Evolutionary conservation across 148 eudicot genomes (phyloP).

Genomic region (Arctostaphylos glauca): DNA sequence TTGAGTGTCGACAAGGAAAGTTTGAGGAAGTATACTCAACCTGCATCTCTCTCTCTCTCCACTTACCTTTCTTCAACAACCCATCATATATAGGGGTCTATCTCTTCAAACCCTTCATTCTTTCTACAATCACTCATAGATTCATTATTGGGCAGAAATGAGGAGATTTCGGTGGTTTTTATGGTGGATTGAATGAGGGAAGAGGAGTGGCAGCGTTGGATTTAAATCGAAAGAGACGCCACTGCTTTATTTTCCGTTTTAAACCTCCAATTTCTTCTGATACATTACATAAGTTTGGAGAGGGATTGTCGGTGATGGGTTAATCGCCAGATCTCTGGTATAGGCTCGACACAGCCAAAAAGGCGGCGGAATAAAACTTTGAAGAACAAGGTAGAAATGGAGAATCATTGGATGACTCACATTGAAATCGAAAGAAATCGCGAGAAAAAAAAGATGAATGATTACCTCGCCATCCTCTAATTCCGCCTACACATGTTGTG

Average conservation of each 20-base stretch:
- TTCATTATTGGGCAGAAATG: slow-evolving; percentile 23
- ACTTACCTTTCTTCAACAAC: not conserved
- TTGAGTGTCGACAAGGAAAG: slow-evolving; percentile 34
- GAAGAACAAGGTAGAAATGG: too few relatives aligned
- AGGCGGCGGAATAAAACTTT: too few relatives aligned
- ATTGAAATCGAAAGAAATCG: too few relatives aligned
- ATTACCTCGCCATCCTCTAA: too few relatives aligned
- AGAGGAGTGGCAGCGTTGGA: slow-evolving; percentile 63
- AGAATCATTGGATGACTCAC: too few relatives aligned
- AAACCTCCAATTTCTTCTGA: slow-evolving; percentile 82
- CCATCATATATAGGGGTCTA: not conserved
- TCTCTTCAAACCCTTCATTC: not conserved
- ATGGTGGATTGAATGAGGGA: slow-evolving; percentile 39
- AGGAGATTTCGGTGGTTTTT: slow-evolving; percentile 35
- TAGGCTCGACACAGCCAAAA: too few relatives aligned
- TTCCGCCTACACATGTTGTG: too few relatives aligned
- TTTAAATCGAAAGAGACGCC: slow-evolving; percentile 98
- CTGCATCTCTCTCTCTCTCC: not conserved
- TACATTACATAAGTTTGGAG: slow-evolving; percentile 88
- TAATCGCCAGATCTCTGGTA: too few relatives aligned
- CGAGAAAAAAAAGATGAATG: too few relatives aligned
- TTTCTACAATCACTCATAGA: not conserved
- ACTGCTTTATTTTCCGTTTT: slow-evolving; percentile 94
- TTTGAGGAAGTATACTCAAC: slow-evolving; percentile 24
- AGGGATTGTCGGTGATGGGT: too few relatives aligned